These are phyloP conservation scores for Aurinia saxatilis DNA, from an alignment of 345 rosid species.

Conservation along the genomic window DNA sequence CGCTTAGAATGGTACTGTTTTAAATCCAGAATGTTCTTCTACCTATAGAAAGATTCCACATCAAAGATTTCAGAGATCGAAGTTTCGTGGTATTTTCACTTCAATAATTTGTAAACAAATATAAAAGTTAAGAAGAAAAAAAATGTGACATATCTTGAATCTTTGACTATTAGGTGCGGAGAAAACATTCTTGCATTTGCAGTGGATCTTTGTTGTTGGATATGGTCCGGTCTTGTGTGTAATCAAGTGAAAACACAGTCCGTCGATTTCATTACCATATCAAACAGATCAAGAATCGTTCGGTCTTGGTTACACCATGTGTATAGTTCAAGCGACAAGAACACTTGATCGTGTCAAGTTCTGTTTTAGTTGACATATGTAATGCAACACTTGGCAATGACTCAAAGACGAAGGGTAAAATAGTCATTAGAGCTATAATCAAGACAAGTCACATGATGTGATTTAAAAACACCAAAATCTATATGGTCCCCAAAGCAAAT, in stretches of 20 bases:
- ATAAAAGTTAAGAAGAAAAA: not conserved
- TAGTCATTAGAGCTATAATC: not conserved
- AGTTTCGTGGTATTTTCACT: not conserved
- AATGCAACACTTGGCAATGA: not conserved
- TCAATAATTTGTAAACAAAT: not conserved
- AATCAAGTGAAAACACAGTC: not conserved
- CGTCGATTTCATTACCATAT: not conserved
- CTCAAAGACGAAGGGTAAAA: not conserved
- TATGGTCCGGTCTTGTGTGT: constrained; percentile 7
- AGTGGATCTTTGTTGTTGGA: constrained; percentile 1
- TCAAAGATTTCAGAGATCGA: not conserved
- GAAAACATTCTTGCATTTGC: not conserved
- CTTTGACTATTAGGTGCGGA: not conserved
- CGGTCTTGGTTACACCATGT: not conserved
- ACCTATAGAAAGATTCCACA: not conserved
- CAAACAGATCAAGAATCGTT: not conserved
- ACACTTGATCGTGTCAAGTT: constrained; percentile 7
- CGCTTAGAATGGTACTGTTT: not conserved
- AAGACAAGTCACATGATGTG: constrained; percentile 23
- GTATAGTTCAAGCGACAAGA: not conserved
- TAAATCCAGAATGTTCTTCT: constrained; percentile 3
- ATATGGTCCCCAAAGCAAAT: constrained; percentile 17
- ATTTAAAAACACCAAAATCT: constrained; percentile 20
- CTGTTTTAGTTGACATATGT: constrained; percentile 1
- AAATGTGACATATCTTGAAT: not conserved